Conservation (phyloP, 106 monocot species). For the Dioscorea dumetorum region DNA sequence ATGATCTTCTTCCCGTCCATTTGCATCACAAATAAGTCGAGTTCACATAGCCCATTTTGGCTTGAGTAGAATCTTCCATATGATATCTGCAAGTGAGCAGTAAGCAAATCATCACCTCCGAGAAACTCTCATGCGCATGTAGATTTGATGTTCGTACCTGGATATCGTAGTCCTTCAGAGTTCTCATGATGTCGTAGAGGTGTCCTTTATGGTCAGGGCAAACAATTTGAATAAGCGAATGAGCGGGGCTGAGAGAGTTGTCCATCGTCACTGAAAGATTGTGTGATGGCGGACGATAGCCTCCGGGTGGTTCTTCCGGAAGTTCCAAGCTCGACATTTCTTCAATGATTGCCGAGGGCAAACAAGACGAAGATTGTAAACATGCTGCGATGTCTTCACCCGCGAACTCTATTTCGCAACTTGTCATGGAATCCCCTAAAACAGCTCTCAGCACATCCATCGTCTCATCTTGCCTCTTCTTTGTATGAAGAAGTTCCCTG, state of each 20-base stretch:
- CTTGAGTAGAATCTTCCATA: slow-evolving; percentile 74
- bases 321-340: slow-evolving; percentile 51
- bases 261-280: slow-evolving; percentile 43
- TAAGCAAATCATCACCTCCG: too few species aligned
- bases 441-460: slow-evolving; percentile 38
- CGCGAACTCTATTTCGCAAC: slow-evolving; percentile 61
- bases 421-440: slow-evolving; percentile 54
- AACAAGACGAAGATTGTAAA: slow-evolving; percentile 46
- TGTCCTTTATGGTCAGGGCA: slow-evolving; percentile 79
- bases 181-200: slow-evolving; percentile 87
- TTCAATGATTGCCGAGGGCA: slow-evolving; percentile 40
- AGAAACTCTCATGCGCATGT: too few species aligned
- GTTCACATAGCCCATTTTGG: slow-evolving; percentile 40
- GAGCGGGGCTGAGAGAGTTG: slow-evolving; percentile 68
- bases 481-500: slow-evolving; percentile 79
- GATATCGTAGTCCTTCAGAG: slow-evolving; percentile 79
- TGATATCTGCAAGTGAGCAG: slow-evolving; percentile 40
- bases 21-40: slow-evolving; percentile 87
- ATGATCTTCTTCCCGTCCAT: slow-evolving; percentile 78
- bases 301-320: slow-evolving; percentile 21
- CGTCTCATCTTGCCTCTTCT: slow-evolving; percentile 61
- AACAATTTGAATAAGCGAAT: slow-evolving; percentile 70
- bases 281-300: background rate
- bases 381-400: slow-evolving; percentile 20
- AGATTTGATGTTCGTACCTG: slow-evolving; percentile 39